phyloP scores from a whole-genome alignment of 768 basidiomycete genomes.

The Grammothele lineata region DNA sequence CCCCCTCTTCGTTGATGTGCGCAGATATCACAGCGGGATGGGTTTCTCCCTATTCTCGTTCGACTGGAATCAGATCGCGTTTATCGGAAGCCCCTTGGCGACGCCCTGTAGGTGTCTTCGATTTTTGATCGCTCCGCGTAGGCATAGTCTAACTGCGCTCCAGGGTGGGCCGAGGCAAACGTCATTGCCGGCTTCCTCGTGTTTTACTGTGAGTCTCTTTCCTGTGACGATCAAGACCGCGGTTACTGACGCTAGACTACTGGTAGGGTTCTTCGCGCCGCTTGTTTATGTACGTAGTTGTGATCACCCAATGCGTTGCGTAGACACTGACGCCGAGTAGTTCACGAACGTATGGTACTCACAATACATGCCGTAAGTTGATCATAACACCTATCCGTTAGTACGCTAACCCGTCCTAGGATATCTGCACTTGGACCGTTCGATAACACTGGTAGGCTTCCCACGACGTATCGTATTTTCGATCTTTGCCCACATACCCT shows the following conservation, averaged over 20 bases:
- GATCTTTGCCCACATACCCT: neutral
- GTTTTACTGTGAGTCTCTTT: conserved; percentile 34
- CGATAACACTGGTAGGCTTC: conserved; percentile 33
- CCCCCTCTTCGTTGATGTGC: conserved; percentile 21
- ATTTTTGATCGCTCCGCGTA: neutral
- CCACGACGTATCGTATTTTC: neutral
- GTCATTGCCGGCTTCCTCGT: conserved; percentile 44
- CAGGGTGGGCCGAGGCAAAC: conserved; percentile 71
- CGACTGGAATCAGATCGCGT: conserved; percentile 77
- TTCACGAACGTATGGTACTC: conserved; percentile 49
- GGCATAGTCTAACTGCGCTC: neutral
- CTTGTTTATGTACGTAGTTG: conserved; percentile 41
- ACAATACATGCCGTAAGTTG: conserved; percentile 52
- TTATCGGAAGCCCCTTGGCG: conserved; percentile 58
- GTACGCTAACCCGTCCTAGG: too few relatives aligned
- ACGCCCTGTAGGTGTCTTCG: conserved; percentile 3
- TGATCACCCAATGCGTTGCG: too few relatives aligned
- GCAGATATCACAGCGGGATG: conserved; percentile 23
- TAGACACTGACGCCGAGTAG: too few relatives aligned
- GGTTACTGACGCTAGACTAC: neutral
- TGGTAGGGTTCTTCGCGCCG: conserved; percentile 35
- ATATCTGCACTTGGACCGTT: conserved; percentile 23
- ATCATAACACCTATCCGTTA: too few relatives aligned
- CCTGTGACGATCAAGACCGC: too few relatives aligned
- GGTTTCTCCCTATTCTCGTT: conserved; percentile 66